A percentile compares a stretch with the other conserved stretches of the same genome.
Conservation (phyloP, 2,329 filamentous ascomycete species). For the Fusarium proliferatum region DNA sequence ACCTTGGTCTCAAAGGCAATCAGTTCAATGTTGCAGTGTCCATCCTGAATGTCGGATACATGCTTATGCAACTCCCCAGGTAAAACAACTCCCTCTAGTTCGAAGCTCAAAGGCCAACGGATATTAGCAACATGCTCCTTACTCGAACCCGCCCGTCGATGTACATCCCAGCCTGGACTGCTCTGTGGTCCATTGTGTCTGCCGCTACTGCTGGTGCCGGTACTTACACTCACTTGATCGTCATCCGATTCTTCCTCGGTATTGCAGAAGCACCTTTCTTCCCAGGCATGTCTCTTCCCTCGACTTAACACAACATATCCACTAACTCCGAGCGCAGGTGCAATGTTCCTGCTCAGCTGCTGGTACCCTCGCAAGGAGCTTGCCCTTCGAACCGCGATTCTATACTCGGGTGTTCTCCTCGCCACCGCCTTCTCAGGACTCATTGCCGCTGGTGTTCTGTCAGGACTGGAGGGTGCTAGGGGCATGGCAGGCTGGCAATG, state of each 20-base stretch:
- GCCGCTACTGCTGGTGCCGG: slow-evolving; percentile 32
- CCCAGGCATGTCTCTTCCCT: neutral
- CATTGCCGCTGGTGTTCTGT: slow-evolving; percentile 41
- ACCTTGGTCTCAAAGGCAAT: slow-evolving; percentile 39
- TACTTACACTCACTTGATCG: slow-evolving; percentile 18
- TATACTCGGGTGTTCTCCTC: slow-evolving; percentile 41
- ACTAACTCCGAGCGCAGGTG: neutral
- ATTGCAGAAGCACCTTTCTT: slow-evolving; percentile 42
- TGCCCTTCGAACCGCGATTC: slow-evolving; percentile 39
- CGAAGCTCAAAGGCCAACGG: neutral
- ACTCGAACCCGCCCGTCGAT: slow-evolving; percentile 29
- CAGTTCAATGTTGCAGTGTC: slow-evolving; percentile 44
- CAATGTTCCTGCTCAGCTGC: neutral
- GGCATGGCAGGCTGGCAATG: slow-evolving; percentile 55
- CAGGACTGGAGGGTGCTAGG: slow-evolving; percentile 27
- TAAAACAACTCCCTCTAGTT: fast-evolving
- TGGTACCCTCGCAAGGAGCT: slow-evolving; percentile 45
- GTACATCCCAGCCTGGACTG: slow-evolving; percentile 31
- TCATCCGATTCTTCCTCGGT: slow-evolving; percentile 37
- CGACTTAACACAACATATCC: too few relatives aligned
- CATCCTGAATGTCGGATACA: slow-evolving; percentile 42
- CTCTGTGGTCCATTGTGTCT: slow-evolving; percentile 39
- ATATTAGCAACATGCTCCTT: slow-evolving; percentile 21
- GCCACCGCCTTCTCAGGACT: slow-evolving; percentile 40
- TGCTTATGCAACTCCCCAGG: slow-evolving; percentile 21